phyloP scores from a whole-genome alignment of 305 asterid genomes.

The Fraxinus latifolia region DNA sequence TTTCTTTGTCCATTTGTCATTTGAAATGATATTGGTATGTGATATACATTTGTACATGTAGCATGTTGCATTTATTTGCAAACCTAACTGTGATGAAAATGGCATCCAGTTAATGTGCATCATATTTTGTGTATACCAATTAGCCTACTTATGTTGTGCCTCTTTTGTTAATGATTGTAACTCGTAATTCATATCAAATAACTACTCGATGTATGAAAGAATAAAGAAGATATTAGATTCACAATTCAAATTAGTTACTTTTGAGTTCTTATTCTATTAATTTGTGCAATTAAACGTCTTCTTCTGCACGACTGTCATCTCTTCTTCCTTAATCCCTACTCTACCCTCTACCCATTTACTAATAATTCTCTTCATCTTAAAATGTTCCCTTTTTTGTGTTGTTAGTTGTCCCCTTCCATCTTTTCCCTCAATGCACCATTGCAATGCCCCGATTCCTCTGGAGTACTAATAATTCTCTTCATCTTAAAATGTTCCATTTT shows the following conservation, averaged over 20 bases:
- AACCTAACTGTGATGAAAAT: too few relatives aligned
- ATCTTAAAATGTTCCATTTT: background rate
- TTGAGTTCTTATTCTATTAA: background rate
- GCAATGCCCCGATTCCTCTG: background rate
- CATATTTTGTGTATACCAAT: too few relatives aligned
- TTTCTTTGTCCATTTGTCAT: too few relatives aligned
- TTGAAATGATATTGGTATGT: too few relatives aligned
- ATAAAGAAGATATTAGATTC: background rate
- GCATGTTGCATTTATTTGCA: too few relatives aligned
- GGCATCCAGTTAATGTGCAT: too few relatives aligned
- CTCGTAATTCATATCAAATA: background rate
- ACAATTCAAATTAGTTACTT: background rate
- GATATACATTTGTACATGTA: too few relatives aligned
- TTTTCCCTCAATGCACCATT: background rate
- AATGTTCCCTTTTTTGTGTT: background rate
- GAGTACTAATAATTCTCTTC: background rate
- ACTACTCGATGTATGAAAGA: background rate
- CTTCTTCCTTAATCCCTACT: background rate
- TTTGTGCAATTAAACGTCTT: background rate
- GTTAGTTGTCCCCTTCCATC: background rate
- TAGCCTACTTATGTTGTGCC: background rate
- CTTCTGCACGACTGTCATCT: background rate
- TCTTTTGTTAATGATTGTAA: background rate
- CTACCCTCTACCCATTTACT: too few relatives aligned
- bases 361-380: background rate